A percentile compares a stretch with the other conserved stretches of the same genome.
Evolutionary conservation across 176 grass and related monocot species (phyloP).

Genomic region (Avena sativa): DNA sequence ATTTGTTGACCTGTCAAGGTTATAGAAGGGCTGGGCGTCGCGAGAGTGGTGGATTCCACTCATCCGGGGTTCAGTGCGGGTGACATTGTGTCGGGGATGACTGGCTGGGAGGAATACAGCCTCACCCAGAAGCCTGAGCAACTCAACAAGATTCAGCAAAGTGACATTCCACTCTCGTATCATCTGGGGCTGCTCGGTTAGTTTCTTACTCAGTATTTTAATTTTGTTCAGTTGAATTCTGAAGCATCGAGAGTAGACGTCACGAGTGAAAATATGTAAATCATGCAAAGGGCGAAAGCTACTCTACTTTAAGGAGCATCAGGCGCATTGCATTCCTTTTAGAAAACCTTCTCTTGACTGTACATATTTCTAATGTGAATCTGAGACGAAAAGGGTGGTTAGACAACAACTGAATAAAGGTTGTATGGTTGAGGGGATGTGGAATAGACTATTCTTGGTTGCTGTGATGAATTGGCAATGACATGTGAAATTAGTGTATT

Average conservation of each 20-base stretch:
- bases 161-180: conserved; percentile 74
- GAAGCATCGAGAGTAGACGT: background rate
- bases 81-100: conserved; percentile 72
- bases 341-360: background rate
- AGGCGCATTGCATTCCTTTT: background rate
- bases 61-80: conserved; percentile 63
- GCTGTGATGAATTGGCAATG: background rate
- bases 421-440: background rate
- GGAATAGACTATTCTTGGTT: background rate
- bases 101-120: conserved; percentile 91
- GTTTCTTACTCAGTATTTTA: background rate
- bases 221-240: background rate
- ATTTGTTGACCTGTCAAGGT: conserved; percentile 40
- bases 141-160: conserved; percentile 62
- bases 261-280: background rate
- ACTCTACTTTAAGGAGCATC: background rate
- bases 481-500: background rate
- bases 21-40: conserved; percentile 73
- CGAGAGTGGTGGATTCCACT: conserved; percentile 68
- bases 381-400: too few relatives aligned
- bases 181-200: conserved; percentile 76
- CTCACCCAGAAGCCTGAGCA: conserved; percentile 59
- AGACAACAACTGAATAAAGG: background rate
- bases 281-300: background rate
- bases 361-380: too few relatives aligned